Evolutionary conservation across 257 asterid species (phyloP).

Genomic region (Przewalskia tangutica): DNA sequence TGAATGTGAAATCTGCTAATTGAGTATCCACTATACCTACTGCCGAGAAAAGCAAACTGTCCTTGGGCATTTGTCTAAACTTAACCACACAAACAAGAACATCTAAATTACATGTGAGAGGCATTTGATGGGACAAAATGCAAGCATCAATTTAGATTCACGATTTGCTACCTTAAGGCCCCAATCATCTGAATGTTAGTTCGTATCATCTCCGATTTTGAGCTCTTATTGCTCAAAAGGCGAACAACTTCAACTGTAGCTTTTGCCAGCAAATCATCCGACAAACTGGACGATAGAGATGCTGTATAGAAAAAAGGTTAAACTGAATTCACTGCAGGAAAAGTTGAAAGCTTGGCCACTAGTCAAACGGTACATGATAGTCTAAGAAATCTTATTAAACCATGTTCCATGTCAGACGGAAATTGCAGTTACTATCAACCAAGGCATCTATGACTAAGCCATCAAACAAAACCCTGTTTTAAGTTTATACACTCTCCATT

Average conservation of each 20-base stretch:
- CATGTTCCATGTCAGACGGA: not conserved
- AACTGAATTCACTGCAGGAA: not conserved
- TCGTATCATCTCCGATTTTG: slow-evolving; percentile 78
- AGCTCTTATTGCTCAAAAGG: slow-evolving; percentile 48
- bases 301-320: slow-evolving; percentile 40
- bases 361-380: not conserved
- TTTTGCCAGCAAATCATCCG: slow-evolving; percentile 91
- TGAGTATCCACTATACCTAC: not conserved
- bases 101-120: not conserved
- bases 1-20: not conserved
- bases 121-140: not conserved
- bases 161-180: slow-evolving; percentile 63
- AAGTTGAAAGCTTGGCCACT: not conserved
- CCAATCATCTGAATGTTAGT: slow-evolving; percentile 99
- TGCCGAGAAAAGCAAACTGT: not conserved
- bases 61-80: not conserved
- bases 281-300: slow-evolving; percentile 90
- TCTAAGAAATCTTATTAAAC: not conserved
- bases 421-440: not conserved
- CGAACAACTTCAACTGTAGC: slow-evolving; percentile 77
- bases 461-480: not conserved
- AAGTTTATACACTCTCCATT: not conserved
- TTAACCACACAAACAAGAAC: not conserved
- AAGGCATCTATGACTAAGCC: not conserved
- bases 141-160: slow-evolving; percentile 1